Evolutionary conservation across 202 grass and related monocot genomes (phyloP), one percentile per base, ranked within the genome.

Genomic region (Zizania palustris): DNA sequence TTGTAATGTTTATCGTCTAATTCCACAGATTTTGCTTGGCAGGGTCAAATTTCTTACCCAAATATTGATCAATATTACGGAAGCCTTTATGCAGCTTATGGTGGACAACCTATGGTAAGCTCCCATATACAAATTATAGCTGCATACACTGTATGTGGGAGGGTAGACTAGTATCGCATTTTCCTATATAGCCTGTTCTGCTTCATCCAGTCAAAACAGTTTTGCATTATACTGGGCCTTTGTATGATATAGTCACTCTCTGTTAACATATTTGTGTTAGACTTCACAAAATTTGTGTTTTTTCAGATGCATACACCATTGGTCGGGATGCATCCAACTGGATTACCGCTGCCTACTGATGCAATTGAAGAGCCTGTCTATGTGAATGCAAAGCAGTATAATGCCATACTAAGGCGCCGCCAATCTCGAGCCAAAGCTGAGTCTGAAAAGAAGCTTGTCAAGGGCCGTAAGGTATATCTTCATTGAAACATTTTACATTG

Each of bases 361-460:
- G 87, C 95, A 53, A 86, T 97, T 81, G 96, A 99, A 87, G 96
- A 99, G 61, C 96, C 96, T 79, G 89, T 99, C 10, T 99, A 87
- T 89, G 96, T 99, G 38, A 99, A 99, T 34, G 96, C 96, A 36
- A 99, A 99, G 39, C 96, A 99, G 79, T 96, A 99, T 75, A 93
- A 95, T 87, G 96, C 90, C 39, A 99, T 99, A 71, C 82, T 99
- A 88, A 89, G 96, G 72, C 92, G 92, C 6, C 88, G 96, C 12
- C 96, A 99, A 54, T 96, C 96, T 80, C 83, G 96, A 67, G 96
- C 96, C 62, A 99, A 99, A 99, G 92, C 96, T 82, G 96, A 99
- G 80, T 91, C 89, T 69, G 87, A 93, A 92, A 95, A 84, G 79
- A 99, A 96, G 62, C 82, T 99, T 82, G 63, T 85, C 60, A 99